Percentiles rank a stretch among this genome's conserved stretches.
phyloP scores from a whole-genome alignment of 2,329 filamentous ascomycete genomes.

The Ceratocystis diversiconidia region DNA sequence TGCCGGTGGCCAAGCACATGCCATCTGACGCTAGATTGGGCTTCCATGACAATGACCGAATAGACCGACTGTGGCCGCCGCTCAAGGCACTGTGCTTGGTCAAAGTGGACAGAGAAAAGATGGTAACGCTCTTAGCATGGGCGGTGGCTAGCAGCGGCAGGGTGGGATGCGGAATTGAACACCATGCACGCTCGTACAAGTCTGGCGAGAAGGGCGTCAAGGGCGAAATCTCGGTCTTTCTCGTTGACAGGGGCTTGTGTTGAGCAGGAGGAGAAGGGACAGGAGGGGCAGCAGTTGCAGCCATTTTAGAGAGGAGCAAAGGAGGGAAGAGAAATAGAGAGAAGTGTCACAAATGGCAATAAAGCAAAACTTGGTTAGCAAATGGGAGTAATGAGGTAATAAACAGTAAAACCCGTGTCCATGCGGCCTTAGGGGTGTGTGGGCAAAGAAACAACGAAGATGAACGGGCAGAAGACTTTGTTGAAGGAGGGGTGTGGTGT shows the following conservation, averaged over 20 bases:
- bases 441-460: background rate
- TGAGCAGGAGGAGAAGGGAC: background rate
- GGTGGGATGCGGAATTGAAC: constrained; percentile 68
- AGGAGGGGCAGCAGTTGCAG: constrained; percentile 4
- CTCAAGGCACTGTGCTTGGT: constrained; percentile 64
- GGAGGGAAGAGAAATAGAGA: background rate
- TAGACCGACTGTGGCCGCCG: constrained; percentile 79
- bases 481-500: background rate
- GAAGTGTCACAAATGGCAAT: background rate
- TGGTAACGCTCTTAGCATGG: constrained; percentile 71
- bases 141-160: constrained; percentile 81
- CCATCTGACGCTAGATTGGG: constrained; percentile 47
- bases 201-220: constrained; percentile 40
- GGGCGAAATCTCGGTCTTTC: constrained; percentile 27
- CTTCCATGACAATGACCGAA: constrained; percentile 83
- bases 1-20: constrained; percentile 76
- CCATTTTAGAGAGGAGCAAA: background rate
- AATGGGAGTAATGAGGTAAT: background rate
- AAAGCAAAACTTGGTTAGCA: background rate
- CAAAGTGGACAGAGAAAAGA: constrained; percentile 77
- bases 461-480: background rate
- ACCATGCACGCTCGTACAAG: constrained; percentile 66
- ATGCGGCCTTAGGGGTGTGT: background rate
- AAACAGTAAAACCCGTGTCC: background rate
- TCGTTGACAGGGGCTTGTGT: background rate